phyloP scores from a whole-genome alignment of 495 filamentous ascomycete genomes.

The Penicillium paxilli region DNA sequence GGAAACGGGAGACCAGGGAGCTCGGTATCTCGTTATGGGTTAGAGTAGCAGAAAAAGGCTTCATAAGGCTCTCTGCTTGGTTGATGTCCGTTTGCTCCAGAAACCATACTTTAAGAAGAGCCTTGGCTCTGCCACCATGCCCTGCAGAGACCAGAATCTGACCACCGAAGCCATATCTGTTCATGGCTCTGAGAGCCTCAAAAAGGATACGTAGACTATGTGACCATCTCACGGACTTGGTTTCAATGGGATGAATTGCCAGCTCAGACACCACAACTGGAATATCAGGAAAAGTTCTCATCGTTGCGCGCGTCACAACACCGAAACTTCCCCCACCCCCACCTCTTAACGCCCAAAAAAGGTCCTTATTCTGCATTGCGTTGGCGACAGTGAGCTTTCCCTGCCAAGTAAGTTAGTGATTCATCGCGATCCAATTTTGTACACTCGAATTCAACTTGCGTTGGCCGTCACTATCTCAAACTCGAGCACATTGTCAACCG shows the following conservation, averaged over 20 bases:
- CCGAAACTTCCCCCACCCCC: constrained; percentile 51
- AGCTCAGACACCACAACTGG: neutral
- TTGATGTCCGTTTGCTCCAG: neutral
- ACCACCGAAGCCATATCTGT: neutral
- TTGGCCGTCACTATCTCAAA: constrained; percentile 32
- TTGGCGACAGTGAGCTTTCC: neutral
- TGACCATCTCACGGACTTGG: neutral
- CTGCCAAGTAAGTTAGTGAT: too few relatives aligned
- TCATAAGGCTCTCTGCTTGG: neutral
- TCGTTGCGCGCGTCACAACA: constrained; percentile 41
- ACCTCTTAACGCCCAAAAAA: constrained; percentile 55
- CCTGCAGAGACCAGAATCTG: neutral
- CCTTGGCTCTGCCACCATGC: neutral
- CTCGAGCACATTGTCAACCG: constrained; percentile 49
- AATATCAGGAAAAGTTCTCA: constrained; percentile 24
- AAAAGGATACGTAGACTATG: neutral
- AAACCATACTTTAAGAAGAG: too few relatives aligned
- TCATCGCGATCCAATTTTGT: too few relatives aligned
- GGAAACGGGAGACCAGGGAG: neutral
- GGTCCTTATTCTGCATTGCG: constrained; percentile 43
- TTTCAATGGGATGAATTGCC: neutral
- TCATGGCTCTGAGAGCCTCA: too few relatives aligned
- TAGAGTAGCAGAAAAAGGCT: neutral
- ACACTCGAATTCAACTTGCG: too few relatives aligned
- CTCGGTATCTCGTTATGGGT: too few relatives aligned